These are phyloP conservation scores for Beauveria rudraprayagi DNA, from an alignment of 2,329 filamentous ascomycete genomes.

Conservation along the genomic window DNA sequence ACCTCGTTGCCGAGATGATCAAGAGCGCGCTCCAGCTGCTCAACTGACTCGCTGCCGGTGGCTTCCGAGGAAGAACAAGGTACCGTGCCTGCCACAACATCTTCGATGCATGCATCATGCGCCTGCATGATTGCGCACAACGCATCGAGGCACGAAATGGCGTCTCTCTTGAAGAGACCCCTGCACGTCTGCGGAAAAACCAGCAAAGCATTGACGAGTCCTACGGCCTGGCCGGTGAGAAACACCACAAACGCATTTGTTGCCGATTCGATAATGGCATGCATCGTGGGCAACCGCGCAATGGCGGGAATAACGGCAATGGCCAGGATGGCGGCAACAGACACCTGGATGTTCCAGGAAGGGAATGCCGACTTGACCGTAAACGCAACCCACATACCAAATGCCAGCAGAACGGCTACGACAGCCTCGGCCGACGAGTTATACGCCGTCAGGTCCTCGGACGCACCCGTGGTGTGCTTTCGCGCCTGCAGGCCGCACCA, in stretches of 20 bases:
- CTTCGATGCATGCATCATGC: background rate
- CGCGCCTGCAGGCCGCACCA: constrained; percentile 8
- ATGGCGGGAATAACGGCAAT: constrained; percentile 1
- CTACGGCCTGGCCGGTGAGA: background rate
- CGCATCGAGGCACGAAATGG: background rate
- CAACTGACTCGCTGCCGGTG: background rate
- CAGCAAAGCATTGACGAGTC: background rate
- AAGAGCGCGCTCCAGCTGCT: background rate
- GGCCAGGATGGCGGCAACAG: background rate
- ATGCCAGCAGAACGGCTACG: background rate
- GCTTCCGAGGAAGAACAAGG: background rate
- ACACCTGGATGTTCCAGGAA: background rate
- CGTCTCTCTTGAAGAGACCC: background rate
- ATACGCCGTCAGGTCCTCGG: background rate
- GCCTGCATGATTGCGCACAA: background rate
- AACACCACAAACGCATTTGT: background rate
- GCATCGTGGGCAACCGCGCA: background rate
- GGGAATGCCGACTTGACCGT: constrained; percentile 9
- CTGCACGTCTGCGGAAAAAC: constrained; percentile 7
- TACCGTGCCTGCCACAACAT: background rate
- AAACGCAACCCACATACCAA: constrained; percentile 5
- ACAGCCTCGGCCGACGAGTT: constrained; percentile 9
- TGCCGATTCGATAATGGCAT: background rate
- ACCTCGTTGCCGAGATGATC: constrained; percentile 4
- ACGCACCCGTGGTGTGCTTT: background rate